These are phyloP conservation scores for Amauroascus niger DNA, from an alignment of 2,329 filamentous ascomycete species.

Conservation along the genomic window DNA sequence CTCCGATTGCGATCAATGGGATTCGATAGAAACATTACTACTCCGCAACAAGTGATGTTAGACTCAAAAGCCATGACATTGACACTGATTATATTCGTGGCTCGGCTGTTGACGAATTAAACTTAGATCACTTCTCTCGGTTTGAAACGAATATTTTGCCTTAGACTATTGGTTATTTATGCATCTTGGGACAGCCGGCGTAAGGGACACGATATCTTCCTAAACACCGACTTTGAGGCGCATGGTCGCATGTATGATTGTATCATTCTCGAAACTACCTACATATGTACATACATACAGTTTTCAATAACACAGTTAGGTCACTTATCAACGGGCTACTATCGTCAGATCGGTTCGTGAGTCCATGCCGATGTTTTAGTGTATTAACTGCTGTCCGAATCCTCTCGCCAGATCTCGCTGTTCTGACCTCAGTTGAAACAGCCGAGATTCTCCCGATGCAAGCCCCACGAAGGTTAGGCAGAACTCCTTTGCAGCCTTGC, in stretches of 20 bases:
- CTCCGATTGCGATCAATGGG: slow-evolving; percentile 79
- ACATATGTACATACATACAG: background rate
- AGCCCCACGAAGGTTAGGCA: too few species aligned
- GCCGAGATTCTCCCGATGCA: too few species aligned
- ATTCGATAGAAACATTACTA: slow-evolving; percentile 71
- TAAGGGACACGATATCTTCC: background rate
- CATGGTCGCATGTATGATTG: background rate
- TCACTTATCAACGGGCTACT: background rate
- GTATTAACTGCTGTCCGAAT: too few species aligned
- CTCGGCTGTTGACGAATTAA: background rate
- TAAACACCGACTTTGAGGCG: background rate
- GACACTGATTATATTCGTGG: background rate
- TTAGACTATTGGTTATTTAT: background rate
- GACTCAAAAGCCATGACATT: background rate
- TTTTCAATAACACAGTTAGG: background rate
- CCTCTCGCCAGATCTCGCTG: too few species aligned
- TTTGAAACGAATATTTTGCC: background rate
- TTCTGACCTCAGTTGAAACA: too few species aligned
- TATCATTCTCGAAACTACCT: background rate
- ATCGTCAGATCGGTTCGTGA: too few species aligned
- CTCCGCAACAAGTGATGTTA: slow-evolving; percentile 63
- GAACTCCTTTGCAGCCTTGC: too few species aligned
- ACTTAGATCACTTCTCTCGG: background rate
- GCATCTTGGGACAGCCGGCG: slow-evolving; percentile 2
- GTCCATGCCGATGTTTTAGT: too few species aligned